Evolutionary conservation across 176 grass and related monocot genomes (phyloP).

Genomic region (Aegilops sharonensis): DNA sequence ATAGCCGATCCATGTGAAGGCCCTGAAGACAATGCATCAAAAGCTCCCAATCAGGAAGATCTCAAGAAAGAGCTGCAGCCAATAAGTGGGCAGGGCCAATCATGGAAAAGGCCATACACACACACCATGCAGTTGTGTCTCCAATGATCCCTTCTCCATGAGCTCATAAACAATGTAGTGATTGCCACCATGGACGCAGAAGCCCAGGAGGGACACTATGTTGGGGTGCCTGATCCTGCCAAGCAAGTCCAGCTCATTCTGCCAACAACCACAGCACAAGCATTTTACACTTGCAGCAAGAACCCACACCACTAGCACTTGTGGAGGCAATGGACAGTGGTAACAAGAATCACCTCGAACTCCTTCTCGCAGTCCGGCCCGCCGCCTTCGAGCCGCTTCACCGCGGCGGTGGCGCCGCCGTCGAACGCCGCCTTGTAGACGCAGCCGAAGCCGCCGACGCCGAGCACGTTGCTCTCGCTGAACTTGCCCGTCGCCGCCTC

Average conservation of each 20-base stretch:
- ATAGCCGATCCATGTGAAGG: slow-evolving; percentile 85
- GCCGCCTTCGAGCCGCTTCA: slow-evolving; percentile 71
- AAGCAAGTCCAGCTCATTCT: slow-evolving; percentile 98
- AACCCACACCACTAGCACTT: background rate
- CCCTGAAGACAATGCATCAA: slow-evolving; percentile 56
- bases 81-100: slow-evolving; percentile 42
- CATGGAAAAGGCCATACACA: slow-evolving; percentile 26
- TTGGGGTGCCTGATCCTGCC: slow-evolving; percentile 90
- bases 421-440: slow-evolving; percentile 85
- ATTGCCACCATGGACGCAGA: slow-evolving; percentile 68
- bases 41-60: slow-evolving; percentile 42
- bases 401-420: slow-evolving; percentile 53
- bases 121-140: slow-evolving; percentile 86
- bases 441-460: slow-evolving; percentile 71
- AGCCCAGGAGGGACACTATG: slow-evolving; percentile 90
- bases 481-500: slow-evolving; percentile 74
- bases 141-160: slow-evolving; percentile 94
- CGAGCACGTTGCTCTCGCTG: slow-evolving; percentile 68
- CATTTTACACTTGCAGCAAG: background rate
- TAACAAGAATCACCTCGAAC: slow-evolving; percentile 64
- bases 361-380: slow-evolving; percentile 68
- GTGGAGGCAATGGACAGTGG: background rate
- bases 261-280: slow-evolving; percentile 35
- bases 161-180: slow-evolving; percentile 90
- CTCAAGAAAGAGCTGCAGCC: slow-evolving; percentile 47